Evolutionary conservation across 192 early-diverging fungal species (phyloP), one percentile per base, ranked within the genome.

Genomic region (Gigaspora rosea): DNA sequence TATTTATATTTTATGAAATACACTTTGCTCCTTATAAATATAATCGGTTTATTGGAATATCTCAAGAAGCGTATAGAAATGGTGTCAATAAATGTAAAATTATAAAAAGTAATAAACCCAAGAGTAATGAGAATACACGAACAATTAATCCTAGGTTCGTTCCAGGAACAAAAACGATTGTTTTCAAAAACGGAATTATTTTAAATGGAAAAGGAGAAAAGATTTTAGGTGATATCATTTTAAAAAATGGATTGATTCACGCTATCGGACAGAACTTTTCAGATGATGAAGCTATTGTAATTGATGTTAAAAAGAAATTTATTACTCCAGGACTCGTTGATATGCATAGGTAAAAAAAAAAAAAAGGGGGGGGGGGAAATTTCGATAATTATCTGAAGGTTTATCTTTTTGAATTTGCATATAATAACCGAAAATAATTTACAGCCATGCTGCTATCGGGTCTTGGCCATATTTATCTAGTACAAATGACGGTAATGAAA

Each of bases 251-350:
- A 12, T 16, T 92, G 49, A 91, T 93, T 82, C 66, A 78, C 9
- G 51, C 71, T 13, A 76, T 92, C 20, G 87, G 82, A 6, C 65
- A 78, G 13, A 75, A 79, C 36, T 74, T 89, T 7, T 56, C 82
- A 15, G 80, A 75, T 15, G 80, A 75, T 0, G 76, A 83, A 8
- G 78, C 78, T 0, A 74, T 79, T 9, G 79, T 89, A 7, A 81
- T 94, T 15, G 89, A 95, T 77, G 86, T 90, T 52, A 82, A 88
- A 49, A 90, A 89, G 4, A 85, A 88, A 51, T 83, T 86, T 57
- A 80, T 95, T n/a, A 91, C 92, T 8, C 94, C 94, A 15, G 94
- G 94, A 58, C 85, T 95, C 52, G 88, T 95, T 7, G 94, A 94
- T 75, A 90, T 91, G 91, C 86, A 91, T 82, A 84, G 83, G 83